A percentile compares a stretch with the other conserved stretches of the same genome.
phyloP scores from a whole-genome alignment of 2,329 filamentous ascomycete species.

The Alternaria gansuensis region DNA sequence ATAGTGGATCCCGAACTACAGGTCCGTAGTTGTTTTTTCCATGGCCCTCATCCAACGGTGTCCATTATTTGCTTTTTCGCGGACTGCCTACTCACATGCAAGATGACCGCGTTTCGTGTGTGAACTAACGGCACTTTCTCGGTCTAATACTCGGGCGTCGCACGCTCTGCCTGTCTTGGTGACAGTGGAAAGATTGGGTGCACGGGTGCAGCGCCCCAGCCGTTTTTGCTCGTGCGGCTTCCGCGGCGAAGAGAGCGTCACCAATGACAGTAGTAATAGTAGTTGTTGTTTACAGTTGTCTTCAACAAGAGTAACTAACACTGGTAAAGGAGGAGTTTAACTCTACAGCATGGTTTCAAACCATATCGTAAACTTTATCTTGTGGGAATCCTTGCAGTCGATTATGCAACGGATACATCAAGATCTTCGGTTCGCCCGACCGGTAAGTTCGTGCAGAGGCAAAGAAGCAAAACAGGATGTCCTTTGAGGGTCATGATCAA shows the following conservation, averaged over 20 bases:
- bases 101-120: slow-evolving; percentile 13
- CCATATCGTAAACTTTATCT: slow-evolving; percentile 1
- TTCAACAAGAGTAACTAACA: neutral
- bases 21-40: neutral
- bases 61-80: neutral
- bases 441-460: neutral
- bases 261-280: neutral
- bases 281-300: slow-evolving; percentile 4
- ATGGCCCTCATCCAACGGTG: slow-evolving; percentile 6
- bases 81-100: neutral
- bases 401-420: slow-evolving; percentile 1
- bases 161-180: neutral
- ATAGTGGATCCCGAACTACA: neutral
- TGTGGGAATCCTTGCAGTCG: neutral
- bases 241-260: neutral
- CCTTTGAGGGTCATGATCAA: neutral
- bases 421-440: slow-evolving; percentile 1
- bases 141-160: slow-evolving; percentile 6
- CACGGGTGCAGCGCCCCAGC: slow-evolving; percentile 6
- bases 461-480: neutral
- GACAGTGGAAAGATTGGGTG: slow-evolving; percentile 1
- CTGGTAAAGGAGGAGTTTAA: neutral
- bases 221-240: slow-evolving; percentile 7
- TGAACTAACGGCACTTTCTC: neutral
- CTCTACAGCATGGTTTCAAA: neutral